A percentile compares a stretch with the other conserved stretches of the same genome.
Conservation (phyloP, 495 filamentous ascomycete species). For the Barbatosphaeria neglecta region DNA sequence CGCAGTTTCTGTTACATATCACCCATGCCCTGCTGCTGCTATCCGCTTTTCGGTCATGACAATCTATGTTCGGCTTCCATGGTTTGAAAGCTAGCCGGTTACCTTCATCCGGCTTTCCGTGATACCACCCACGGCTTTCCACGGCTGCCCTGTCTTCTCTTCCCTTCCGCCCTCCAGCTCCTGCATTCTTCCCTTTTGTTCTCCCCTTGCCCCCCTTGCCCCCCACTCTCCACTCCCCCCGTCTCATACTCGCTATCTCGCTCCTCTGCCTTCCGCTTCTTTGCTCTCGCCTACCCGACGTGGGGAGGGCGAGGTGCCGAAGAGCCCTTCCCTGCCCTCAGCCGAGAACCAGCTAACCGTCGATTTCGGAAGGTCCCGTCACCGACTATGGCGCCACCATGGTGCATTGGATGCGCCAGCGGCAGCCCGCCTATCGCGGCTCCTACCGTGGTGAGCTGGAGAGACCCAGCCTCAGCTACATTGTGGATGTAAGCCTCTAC, state of each 20-base stretch:
- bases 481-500: constrained; percentile 83
- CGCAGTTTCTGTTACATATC: background rate
- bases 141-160: no score
- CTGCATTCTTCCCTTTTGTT: no score
- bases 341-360: constrained; percentile 10
- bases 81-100: no score
- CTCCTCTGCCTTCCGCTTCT: background rate
- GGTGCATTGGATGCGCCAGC: constrained; percentile 84
- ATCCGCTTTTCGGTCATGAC: background rate
- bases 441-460: constrained; percentile 59
- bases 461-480: constrained; percentile 75
- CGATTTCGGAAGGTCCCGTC: constrained; percentile 51
- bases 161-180: no score
- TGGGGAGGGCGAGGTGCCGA: background rate
- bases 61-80: no score
- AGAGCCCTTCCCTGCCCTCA: background rate
- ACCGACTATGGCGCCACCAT: constrained; percentile 93
- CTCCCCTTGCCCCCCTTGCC: no score
- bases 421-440: constrained; percentile 63
- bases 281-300: background rate
- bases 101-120: no score
- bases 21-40: no score
- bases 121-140: no score
- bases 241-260: no score
- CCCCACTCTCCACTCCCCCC: no score